These are phyloP conservation scores for Calocybe gangraenosa DNA, from an alignment of 768 basidiomycete genomes.

Conservation along the genomic window DNA sequence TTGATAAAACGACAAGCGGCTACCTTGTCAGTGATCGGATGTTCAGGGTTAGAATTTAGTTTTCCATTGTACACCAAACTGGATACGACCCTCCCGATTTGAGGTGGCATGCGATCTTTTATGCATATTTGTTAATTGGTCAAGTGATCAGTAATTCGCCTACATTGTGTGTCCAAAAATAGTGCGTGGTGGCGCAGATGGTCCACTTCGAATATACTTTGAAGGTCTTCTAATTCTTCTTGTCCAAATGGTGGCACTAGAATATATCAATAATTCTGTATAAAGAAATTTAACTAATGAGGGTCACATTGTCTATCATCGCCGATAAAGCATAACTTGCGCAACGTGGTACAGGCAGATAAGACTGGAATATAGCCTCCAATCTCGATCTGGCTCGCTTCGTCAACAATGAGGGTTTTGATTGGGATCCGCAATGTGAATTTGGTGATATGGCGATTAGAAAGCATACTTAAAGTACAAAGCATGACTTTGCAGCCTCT, in stretches of 20 bases:
- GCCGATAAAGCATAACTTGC: constrained; percentile 60
- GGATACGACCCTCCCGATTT: constrained; percentile 74
- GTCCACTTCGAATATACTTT: constrained; percentile 75
- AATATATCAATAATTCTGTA: constrained; percentile 11
- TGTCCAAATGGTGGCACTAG: constrained; percentile 80
- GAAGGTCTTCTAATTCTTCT: constrained; percentile 57
- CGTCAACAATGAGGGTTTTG: constrained; percentile 54
- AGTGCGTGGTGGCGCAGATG: constrained; percentile 48
- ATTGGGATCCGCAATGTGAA: constrained; percentile 38
- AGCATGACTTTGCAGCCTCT: constrained; percentile 55
- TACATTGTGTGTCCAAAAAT: constrained; percentile 77
- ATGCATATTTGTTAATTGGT: too few species aligned
- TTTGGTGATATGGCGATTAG: constrained; percentile 29
- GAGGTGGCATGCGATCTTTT: constrained; percentile 79
- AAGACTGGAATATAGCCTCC: constrained; percentile 46
- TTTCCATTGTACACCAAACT: constrained; percentile 56
- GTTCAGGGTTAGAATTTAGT: constrained; percentile 50
- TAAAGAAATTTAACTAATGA: constrained; percentile 1
- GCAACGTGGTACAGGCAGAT: constrained; percentile 29
- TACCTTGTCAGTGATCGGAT: constrained; percentile 39
- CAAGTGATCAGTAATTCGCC: constrained; percentile 18
- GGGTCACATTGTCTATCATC: constrained; percentile 62
- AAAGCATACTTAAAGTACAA: constrained; percentile 77
- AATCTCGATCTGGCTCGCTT: constrained; percentile 65
- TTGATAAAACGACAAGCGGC: constrained; percentile 67